phyloP scores from a whole-genome alignment of 2,329 filamentous ascomycete genomes.

The Aschersonia sp. region DNA sequence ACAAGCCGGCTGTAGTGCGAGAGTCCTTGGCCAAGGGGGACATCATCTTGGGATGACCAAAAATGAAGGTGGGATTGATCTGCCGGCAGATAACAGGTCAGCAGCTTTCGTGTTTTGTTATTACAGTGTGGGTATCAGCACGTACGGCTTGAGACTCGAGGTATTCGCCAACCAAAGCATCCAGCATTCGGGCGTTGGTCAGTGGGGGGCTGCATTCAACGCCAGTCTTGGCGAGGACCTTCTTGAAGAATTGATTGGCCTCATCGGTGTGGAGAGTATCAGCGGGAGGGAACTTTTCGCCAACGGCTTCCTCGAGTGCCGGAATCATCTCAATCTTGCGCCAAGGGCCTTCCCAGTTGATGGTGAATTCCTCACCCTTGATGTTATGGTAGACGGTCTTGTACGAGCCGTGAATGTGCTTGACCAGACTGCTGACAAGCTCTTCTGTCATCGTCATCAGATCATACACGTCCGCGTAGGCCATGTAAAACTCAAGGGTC shows the following conservation, averaged over 20 bases:
- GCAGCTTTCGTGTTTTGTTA: neutral
- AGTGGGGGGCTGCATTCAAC: constrained; percentile 81
- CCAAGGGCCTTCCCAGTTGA: constrained; percentile 97
- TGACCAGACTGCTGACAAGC: constrained; percentile 78
- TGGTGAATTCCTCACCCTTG: constrained; percentile 70
- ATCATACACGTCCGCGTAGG: constrained; percentile 84
- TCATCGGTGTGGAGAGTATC: constrained; percentile 82
- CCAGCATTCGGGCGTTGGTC: constrained; percentile 91
- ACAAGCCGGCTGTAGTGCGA: constrained; percentile 66
- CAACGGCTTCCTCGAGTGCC: constrained; percentile 70
- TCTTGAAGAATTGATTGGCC: constrained; percentile 77
- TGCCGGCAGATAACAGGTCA: constrained; percentile 4
- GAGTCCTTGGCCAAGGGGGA: constrained; percentile 94
- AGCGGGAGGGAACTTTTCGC: constrained; percentile 85
- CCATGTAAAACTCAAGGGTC: constrained; percentile 93
- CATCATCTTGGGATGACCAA: constrained; percentile 57
- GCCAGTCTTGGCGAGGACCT: constrained; percentile 74
- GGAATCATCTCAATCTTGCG: constrained; percentile 84
- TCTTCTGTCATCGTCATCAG: constrained; percentile 74
- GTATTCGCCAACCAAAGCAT: constrained; percentile 87
- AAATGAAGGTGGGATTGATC: constrained; percentile 59
- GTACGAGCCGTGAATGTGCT: constrained; percentile 75
- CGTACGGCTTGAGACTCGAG: constrained; percentile 73
- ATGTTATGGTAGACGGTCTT: constrained; percentile 78
- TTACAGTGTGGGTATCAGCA: neutral